Evolutionary conservation across 2,329 filamentous ascomycete species (phyloP), one percentile per base, ranked within the genome.

Genomic region (Thermoascus crustaceus): DNA sequence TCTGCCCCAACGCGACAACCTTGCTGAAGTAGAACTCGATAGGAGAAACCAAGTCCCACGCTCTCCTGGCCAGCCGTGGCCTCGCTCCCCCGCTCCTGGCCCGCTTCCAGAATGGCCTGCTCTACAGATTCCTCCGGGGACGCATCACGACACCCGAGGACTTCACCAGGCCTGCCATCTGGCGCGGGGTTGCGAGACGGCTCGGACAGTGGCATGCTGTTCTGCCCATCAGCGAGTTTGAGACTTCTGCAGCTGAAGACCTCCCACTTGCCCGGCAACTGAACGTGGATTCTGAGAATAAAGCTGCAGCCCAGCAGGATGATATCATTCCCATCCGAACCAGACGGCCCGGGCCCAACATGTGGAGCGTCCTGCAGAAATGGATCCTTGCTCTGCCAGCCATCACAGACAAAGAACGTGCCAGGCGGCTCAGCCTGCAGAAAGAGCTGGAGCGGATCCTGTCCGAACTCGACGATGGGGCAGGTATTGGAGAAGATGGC

Each of bases 301-400:
- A 42, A 45, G 9, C 24, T 47, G 21, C 36, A 44, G 20, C 52
- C 37, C 47, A 44, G 49, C 40, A 31, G 43, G 34, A 46, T 20
- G 44, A 53, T 27, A 49, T 48, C 34, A 43, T 51, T 33, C 52
- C 54, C 41, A 67, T 74, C 29, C 76, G 76, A 14, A 77, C 77
- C 30, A 76, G 76, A 41, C 85, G 81, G 54, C 79, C 80, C 4
- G 71, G 76, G n/a, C 85, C 87, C 11, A 95, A 93, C 58, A 67
- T 94, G 37, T 98, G 91, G 91, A 86, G 85, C 5, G 87, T 93
- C 21, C 83, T 95, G 74, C 86, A 94, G 59, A 93, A 88, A 64
- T 98, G 91, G 91, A 86, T 95, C 38, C 68, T 81, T 48, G 89
- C 85, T 24, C 70, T 98, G 43, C 88, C 91, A 8, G 77, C 72